phyloP scores from a whole-genome alignment of 164 flowering plant species.

The Cinnamomum chago region DNA sequence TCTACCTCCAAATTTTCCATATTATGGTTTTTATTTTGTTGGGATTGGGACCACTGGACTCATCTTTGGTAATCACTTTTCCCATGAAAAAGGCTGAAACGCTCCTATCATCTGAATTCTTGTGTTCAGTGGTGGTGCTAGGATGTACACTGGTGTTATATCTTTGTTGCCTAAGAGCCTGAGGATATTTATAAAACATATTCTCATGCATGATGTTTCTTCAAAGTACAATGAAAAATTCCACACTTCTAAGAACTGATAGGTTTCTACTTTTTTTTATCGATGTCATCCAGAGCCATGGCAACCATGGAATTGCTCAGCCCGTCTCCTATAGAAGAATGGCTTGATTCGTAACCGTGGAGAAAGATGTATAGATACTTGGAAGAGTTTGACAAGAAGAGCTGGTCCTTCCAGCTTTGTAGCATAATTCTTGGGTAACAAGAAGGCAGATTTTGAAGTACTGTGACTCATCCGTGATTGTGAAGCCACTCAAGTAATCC shows the following conservation, averaged over 20 bases:
- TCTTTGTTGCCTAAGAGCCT: too few species aligned
- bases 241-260: background rate
- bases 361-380: background rate
- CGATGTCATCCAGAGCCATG: conserved; percentile 16
- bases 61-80: background rate
- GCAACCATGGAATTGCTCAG: conserved; percentile 20
- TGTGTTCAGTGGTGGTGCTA: too few species aligned
- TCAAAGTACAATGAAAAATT: background rate
- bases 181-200: too few species aligned
- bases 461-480: background rate
- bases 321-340: conserved; percentile 4
- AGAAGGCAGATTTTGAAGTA: background rate
- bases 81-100: background rate
- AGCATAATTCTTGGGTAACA: background rate
- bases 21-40: background rate
- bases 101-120: too few species aligned
- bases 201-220: too few species aligned
- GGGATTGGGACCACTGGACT: background rate
- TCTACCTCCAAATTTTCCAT: too few species aligned
- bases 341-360: background rate
- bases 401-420: background rate
- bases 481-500: background rate
- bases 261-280: background rate
- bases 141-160: too few species aligned
- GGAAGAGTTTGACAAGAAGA: background rate